Percentiles rank a stretch among this genome's conserved stretches.
Evolutionary conservation across 2,329 filamentous ascomycete species (phyloP).

Genomic region (Paraphaeosphaeria sporulosa): DNA sequence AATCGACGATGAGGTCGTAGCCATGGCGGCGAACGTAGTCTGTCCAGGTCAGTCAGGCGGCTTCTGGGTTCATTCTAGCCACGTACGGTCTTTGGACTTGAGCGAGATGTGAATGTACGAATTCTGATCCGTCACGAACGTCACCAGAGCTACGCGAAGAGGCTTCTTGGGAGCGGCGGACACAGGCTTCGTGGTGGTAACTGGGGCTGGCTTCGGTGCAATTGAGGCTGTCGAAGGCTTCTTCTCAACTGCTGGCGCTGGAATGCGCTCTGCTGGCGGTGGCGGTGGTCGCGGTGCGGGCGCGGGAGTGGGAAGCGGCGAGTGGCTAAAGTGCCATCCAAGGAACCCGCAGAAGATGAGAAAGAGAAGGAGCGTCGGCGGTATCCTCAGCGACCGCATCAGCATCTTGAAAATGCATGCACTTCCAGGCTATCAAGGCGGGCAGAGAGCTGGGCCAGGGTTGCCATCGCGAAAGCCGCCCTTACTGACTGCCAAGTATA

Average conservation of each 20-base stretch:
- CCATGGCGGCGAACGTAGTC: conserved; percentile 51
- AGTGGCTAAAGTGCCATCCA: conserved; percentile 40
- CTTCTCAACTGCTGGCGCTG: background rate
- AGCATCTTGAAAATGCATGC: conserved; percentile 31
- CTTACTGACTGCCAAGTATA: conserved; percentile 26
- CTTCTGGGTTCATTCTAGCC: background rate
- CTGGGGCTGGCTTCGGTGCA: background rate
- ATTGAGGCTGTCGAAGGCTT: background rate
- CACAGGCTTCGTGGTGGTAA: background rate
- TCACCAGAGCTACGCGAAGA: conserved; percentile 45
- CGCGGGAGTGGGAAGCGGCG: conserved; percentile 23
- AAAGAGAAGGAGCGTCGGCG: conserved; percentile 33
- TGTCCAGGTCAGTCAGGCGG: conserved; percentile 20
- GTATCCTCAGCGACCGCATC: conserved; percentile 31
- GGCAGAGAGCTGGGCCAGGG: conserved; percentile 1
- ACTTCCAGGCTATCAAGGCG: background rate
- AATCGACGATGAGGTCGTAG: conserved; percentile 51
- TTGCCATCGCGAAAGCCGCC: conserved; percentile 18
- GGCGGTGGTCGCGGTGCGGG: conserved; percentile 2
- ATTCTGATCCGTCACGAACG: conserved; percentile 47
- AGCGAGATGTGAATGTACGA: conserved; percentile 47
- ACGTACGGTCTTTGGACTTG: conserved; percentile 49
- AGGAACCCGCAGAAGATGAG: conserved; percentile 41
- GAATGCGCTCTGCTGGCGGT: conserved; percentile 3
- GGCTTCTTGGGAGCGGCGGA: conserved; percentile 18